Base-by-base conservation (phyloP, 129 eudicot genomes). In the Pseudognaphalium luteoalbum region DNA sequence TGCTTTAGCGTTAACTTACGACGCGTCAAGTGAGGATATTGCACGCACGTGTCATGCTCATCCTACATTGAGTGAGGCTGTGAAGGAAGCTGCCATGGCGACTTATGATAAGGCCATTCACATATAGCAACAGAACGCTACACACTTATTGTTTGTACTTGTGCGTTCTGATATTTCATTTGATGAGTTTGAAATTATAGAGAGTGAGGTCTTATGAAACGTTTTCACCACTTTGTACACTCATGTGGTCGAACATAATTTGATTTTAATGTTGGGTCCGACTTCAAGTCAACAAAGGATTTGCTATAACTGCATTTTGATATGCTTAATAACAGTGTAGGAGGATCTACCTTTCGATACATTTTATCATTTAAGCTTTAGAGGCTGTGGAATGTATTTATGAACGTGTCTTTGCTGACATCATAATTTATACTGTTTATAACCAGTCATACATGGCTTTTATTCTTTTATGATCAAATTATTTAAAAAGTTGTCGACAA, bases 11-110 rank as follows among this genome's bases (percentile, higher is more conserved):
- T 58, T 92, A 89, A 81, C 86, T 51, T 92, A 92, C 41, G 96
- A 86, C 5, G 98, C 98, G 14, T 87, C 98, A 32, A 92, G 98
- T 78, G 96, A 92, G 85, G 98, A 92, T 54, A 87, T 92, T 83
- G 98, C 98, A 6, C 96, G 97, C 76, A 92, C 96, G 2, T 92
- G 97, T 80, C 93, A 91, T 69, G 97, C 97, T n/a, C 97, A 91
- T 78, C 97, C 97, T 11, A 91, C 94, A 17, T 82, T 91, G 94
- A 81, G 94, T n/a, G 94, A 91, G 84, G 97, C 97, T 3, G 50
- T 91, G 76, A 91, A 91, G 81, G 97, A 91, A 66, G 97, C 97
- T 51, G 94, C 97, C 34, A 91, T 91, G 97, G 97, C 97, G 22
- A 88, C 97, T 33, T 88, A 88, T 35, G 97, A 86, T 80, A 91